phyloP scores from a whole-genome alignment of 2,329 filamentous ascomycete genomes.

The Penicillium vulpinum region DNA sequence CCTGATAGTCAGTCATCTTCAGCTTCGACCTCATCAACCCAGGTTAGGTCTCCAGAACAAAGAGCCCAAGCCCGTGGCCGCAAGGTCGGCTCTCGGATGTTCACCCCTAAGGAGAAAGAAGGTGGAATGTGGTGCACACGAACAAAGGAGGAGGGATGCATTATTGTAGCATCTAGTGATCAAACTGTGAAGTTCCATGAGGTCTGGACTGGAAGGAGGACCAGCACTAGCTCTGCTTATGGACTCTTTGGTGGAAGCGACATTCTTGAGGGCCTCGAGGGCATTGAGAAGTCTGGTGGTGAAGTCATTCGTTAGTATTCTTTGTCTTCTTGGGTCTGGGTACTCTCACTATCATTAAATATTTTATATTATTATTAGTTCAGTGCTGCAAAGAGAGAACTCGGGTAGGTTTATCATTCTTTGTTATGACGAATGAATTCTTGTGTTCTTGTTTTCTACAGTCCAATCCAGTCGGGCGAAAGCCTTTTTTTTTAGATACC shows the following conservation, averaged over 20 bases:
- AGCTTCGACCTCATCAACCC: constrained; percentile 3
- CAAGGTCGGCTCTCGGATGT: constrained; percentile 22
- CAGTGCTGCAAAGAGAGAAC: background rate
- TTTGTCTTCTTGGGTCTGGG: constrained; percentile 4
- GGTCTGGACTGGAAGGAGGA: constrained; percentile 73
- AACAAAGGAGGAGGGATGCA: constrained; percentile 71
- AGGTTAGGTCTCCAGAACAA: background rate
- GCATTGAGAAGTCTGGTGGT: constrained; percentile 59
- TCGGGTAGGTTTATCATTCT: background rate
- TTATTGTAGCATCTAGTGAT: constrained; percentile 90
- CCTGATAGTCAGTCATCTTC: constrained; percentile 12
- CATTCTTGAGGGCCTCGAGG: constrained; percentile 79
- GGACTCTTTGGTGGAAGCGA: constrained; percentile 77
- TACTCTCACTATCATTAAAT: constrained; percentile 3
- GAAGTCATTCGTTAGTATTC: constrained; percentile 61
- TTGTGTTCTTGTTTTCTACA: background rate
- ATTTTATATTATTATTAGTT: background rate
- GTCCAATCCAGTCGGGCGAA: background rate
- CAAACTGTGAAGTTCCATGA: constrained; percentile 94
- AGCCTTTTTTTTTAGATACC: too few species aligned
- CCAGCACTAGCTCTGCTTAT: constrained; percentile 53
- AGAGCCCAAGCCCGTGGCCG: constrained; percentile 5
- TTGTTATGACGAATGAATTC: background rate
- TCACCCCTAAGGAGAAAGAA: constrained; percentile 46
- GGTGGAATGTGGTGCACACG: constrained; percentile 57